Percentiles rank a stretch among this genome's conserved stretches.
These are phyloP conservation scores for Penicillium sp. DNA, from an alignment of 2,329 filamentous ascomycete species.

Conservation along the genomic window DNA sequence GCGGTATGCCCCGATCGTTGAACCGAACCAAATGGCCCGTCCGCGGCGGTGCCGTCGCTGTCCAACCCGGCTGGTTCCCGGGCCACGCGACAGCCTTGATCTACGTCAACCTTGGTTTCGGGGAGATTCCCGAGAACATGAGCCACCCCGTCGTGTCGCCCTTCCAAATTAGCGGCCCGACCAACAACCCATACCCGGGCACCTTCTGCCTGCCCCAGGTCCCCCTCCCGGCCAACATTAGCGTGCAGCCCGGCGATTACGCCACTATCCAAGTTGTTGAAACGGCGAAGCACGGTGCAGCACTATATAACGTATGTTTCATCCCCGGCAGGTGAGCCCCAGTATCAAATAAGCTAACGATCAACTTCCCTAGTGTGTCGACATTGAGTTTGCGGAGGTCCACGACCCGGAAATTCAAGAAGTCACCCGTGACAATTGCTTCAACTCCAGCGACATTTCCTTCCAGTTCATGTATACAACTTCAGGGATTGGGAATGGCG, in stretches of 20 bases:
- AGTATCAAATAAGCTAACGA: too few species aligned
- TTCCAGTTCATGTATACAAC: slow-evolving; percentile 70
- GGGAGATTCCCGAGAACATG: slow-evolving; percentile 80
- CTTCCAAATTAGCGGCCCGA: slow-evolving; percentile 79
- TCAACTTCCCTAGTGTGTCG: slow-evolving; percentile 68
- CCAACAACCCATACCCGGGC: slow-evolving; percentile 79
- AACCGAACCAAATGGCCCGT: slow-evolving; percentile 94
- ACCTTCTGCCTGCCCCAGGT: slow-evolving; percentile 88
- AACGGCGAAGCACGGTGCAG: slow-evolving; percentile 75
- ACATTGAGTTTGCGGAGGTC: slow-evolving; percentile 85
- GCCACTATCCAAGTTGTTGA: slow-evolving; percentile 89
- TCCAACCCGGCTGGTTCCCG: slow-evolving; percentile 95
- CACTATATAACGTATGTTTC: slow-evolving; percentile 73
- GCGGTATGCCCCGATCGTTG: slow-evolving; percentile 69
- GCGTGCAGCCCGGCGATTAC: slow-evolving; percentile 74
- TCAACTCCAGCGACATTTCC: slow-evolving; percentile 74
- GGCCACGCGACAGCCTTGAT: slow-evolving; percentile 79
- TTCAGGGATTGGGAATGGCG: slow-evolving; percentile 26
- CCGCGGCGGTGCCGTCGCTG: slow-evolving; percentile 76
- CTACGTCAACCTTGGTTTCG: slow-evolving; percentile 88
- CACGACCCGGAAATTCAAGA: slow-evolving; percentile 62
- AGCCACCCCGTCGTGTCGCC: slow-evolving; percentile 75
- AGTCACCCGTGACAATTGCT: slow-evolving; percentile 81
- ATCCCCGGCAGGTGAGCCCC: too few species aligned
- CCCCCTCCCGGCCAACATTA: slow-evolving; percentile 69